phyloP scores from a whole-genome alignment of 2,329 filamentous ascomycete genomes.

The Lecanoromycetidae sp. region DNA sequence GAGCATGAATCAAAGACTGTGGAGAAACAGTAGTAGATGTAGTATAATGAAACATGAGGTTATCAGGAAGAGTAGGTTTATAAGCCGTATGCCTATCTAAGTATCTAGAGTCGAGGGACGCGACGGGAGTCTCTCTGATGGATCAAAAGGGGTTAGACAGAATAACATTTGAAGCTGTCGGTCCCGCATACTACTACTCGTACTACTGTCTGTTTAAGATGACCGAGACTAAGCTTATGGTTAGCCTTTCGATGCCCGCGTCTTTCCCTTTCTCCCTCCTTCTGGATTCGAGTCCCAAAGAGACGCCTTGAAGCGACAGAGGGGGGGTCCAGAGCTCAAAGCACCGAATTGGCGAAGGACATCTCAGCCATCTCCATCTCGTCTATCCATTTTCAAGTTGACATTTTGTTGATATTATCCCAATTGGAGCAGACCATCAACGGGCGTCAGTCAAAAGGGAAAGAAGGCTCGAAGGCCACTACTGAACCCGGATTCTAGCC shows the following conservation, averaged over 20 bases:
- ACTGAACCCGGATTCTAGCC: conserved; percentile 13
- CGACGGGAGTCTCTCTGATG: no score
- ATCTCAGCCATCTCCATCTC: no score
- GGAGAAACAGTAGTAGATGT: no score
- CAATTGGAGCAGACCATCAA: no score
- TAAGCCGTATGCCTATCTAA: no score
- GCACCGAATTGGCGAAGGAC: no score
- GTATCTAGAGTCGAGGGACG: no score
- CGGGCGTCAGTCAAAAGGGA: no score
- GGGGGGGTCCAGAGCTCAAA: conserved; percentile 9
- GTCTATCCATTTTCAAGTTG: conserved; percentile 2
- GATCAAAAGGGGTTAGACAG: conserved; percentile 2
- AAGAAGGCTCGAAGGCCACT: conserved; percentile 7
- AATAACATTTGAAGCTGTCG: not conserved
- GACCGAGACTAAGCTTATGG: conserved; percentile 8
- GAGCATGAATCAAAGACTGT: no score
- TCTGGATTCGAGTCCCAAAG: conserved; percentile 6
- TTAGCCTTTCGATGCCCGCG: conserved; percentile 7
- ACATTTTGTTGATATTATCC: no score
- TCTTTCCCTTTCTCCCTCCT: not conserved
- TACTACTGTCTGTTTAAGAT: conserved; percentile 3
- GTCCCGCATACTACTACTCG: conserved; percentile 5
- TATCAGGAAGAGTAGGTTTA: no score
- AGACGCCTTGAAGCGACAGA: conserved; percentile 10
- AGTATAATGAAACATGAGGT: no score